Percentiles rank a stretch among this genome's conserved stretches.
Evolutionary conservation across 1,284 basidiomycete genomes (phyloP).

Genomic region (Cyathus olla): DNA sequence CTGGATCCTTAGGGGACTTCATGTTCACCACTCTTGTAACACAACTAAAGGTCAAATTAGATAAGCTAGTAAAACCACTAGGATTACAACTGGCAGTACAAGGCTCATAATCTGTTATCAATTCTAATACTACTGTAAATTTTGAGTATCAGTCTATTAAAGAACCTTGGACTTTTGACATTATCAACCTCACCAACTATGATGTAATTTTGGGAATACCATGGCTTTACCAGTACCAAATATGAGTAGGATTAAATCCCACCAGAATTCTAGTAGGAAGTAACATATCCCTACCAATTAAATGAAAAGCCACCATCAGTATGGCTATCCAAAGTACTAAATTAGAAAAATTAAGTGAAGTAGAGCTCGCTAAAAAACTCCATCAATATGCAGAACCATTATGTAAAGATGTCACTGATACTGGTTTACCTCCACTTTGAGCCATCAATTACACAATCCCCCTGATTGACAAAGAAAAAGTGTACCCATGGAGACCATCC

Average conservation of each 20-base stretch:
- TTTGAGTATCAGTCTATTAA: conserved; percentile 43
- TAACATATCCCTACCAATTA: conserved; percentile 4
- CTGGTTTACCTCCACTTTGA: conserved; percentile 39
- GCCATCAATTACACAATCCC: conserved; percentile 52
- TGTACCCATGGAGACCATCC: conserved; percentile 40
- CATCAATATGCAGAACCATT: conserved; percentile 18
- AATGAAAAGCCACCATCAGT: conserved; percentile 20
- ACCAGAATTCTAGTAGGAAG: conserved; percentile 22
- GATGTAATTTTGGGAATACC: conserved; percentile 42
- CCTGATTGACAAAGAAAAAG: conserved; percentile 41
- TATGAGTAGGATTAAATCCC: conserved; percentile 20
- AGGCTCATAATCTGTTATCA: conserved; percentile 35
- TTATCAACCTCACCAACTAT: conserved; percentile 39
- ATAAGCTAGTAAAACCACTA: conserved; percentile 27
- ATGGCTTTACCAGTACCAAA: conserved; percentile 37
- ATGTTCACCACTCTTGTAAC: conserved; percentile 48
- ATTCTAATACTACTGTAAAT: conserved; percentile 18
- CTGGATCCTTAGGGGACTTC: conserved; percentile 51
- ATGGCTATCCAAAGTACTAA: conserved; percentile 21
- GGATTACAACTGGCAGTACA: conserved; percentile 37
- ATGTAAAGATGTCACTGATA: conserved; percentile 31
- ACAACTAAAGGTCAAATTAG: conserved; percentile 31
- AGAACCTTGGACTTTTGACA: conserved; percentile 32
- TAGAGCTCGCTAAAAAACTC: conserved; percentile 28
- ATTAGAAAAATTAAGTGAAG: neutral